Evolutionary conservation across 2,329 filamentous ascomycete genomes (phyloP).

Genomic region (Colletotrichum falcatum): DNA sequence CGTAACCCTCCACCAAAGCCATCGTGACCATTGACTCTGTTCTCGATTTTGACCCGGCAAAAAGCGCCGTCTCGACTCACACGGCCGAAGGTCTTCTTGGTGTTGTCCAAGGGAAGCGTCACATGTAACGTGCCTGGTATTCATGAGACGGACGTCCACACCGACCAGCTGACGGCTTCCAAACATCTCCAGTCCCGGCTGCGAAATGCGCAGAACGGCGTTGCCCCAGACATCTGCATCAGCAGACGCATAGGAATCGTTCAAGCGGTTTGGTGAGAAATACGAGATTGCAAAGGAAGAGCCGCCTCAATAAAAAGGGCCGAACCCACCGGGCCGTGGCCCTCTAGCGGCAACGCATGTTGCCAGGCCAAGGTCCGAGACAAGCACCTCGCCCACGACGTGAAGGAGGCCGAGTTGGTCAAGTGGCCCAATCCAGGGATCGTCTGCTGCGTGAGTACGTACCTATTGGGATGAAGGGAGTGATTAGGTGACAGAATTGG

Average conservation of each 20-base stretch:
- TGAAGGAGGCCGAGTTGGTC: slow-evolving; percentile 59
- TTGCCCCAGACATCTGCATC: slow-evolving; percentile 52
- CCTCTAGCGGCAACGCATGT: slow-evolving; percentile 59
- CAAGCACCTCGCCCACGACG: slow-evolving; percentile 59
- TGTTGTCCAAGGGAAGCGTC: slow-evolving; percentile 55
- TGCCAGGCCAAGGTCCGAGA: slow-evolving; percentile 56
- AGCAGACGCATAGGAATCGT: slow-evolving; percentile 57
- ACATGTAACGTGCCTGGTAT: slow-evolving; percentile 61
- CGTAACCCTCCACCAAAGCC: slow-evolving; percentile 56
- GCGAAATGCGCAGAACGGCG: slow-evolving; percentile 33
- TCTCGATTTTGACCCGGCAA: slow-evolving; percentile 61
- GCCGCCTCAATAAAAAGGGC: neutral
- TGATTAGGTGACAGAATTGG: slow-evolving; percentile 64
- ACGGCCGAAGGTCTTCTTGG: slow-evolving; percentile 62
- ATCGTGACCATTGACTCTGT: slow-evolving; percentile 70
- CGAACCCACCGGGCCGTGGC: slow-evolving; percentile 52
- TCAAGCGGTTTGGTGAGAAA: slow-evolving; percentile 54
- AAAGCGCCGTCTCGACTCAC: slow-evolving; percentile 55
- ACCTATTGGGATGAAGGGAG: slow-evolving; percentile 47
- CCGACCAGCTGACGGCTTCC: slow-evolving; percentile 67
- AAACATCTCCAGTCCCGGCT: slow-evolving; percentile 63
- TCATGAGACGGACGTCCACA: slow-evolving; percentile 69
- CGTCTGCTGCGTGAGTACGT: slow-evolving; percentile 53
- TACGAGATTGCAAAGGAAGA: slow-evolving; percentile 51
- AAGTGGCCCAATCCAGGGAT: slow-evolving; percentile 51